Conservation (phyloP, 306 rosid species). For the Arachis stenosperma region DNA sequence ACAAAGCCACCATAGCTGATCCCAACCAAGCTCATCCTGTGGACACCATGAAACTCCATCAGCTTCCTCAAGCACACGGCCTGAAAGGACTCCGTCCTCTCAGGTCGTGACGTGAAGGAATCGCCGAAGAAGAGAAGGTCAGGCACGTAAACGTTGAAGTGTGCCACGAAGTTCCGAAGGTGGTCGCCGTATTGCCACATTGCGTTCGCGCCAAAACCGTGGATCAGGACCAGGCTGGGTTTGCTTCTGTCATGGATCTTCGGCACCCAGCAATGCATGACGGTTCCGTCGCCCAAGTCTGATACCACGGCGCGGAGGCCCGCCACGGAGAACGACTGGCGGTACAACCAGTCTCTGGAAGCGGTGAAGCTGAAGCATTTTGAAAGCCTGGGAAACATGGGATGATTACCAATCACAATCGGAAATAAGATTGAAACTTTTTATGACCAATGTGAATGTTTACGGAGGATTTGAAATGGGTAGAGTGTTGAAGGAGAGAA, state of each 20-base stretch:
- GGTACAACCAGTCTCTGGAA: conserved; percentile 63
- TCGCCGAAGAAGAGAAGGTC: conserved; percentile 80
- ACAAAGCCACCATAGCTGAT: conserved; percentile 87
- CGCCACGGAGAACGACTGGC: conserved; percentile 49
- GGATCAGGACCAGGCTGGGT: conserved; percentile 61
- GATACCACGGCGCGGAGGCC: conserved; percentile 62
- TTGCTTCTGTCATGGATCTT: conserved; percentile 44
- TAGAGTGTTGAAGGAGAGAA: background rate
- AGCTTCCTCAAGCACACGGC: conserved; percentile 54
- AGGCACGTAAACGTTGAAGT: conserved; percentile 72
- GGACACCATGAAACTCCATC: conserved; percentile 57
- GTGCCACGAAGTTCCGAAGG: conserved; percentile 44
- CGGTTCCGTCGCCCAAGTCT: conserved; percentile 66
- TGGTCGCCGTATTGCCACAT: conserved; percentile 82
- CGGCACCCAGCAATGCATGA: conserved; percentile 78
- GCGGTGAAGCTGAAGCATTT: conserved; percentile 64
- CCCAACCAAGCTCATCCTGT: conserved; percentile 60
- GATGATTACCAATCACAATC: background rate
- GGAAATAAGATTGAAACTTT: background rate
- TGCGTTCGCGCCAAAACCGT: conserved; percentile 85
- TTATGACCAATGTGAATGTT: background rate
- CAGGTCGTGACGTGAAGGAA: conserved; percentile 55
- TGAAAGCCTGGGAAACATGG: conserved; percentile 42
- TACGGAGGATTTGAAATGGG: background rate
- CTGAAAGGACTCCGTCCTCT: conserved; percentile 65